A percentile compares a stretch with the other conserved stretches of the same genome.
phyloP scores from a whole-genome alignment of 805 yeast genomes.

The Myxozyma geophila region DNA sequence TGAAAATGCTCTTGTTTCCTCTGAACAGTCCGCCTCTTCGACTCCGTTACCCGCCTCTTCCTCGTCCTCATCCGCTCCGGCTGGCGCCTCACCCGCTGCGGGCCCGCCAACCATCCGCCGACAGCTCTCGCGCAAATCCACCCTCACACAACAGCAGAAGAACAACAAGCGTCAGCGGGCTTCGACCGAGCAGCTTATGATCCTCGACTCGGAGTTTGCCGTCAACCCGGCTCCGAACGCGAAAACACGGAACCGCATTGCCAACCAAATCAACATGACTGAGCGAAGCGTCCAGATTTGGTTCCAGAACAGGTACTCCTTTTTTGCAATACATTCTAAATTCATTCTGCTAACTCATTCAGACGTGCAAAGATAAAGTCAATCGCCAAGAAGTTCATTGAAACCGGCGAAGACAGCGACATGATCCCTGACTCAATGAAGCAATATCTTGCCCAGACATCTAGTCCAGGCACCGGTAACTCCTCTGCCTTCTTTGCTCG shows the following conservation, averaged over 20 bases:
- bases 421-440: slow-evolving; percentile 35
- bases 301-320: slow-evolving; percentile 69
- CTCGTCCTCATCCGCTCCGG: neutral
- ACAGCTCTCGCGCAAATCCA: slow-evolving; percentile 22
- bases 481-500: slow-evolving; percentile 31
- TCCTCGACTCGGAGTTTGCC: slow-evolving; percentile 69
- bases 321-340: neutral
- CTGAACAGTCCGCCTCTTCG: neutral
- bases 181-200: slow-evolving; percentile 76
- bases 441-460: slow-evolving; percentile 30
- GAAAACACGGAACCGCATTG: slow-evolving; percentile 52
- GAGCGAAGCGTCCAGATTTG: slow-evolving; percentile 90
- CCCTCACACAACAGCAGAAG: slow-evolving; percentile 45
- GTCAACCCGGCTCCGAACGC: slow-evolving; percentile 68
- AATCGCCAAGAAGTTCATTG: slow-evolving; percentile 33
- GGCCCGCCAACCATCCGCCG: slow-evolving; percentile 11
- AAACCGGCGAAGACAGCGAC: slow-evolving; percentile 34
- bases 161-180: slow-evolving; percentile 66
- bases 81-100: slow-evolving; percentile 6
- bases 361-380: slow-evolving; percentile 37
- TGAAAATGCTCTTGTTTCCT: neutral
- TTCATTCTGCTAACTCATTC: neutral
- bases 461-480: slow-evolving; percentile 25
- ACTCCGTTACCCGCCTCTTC: slow-evolving; percentile 1
- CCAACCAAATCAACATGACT: slow-evolving; percentile 76